Base-by-base conservation (phyloP, 768 basidiomycete species). In the Kwoniella bestiolae region DNA sequence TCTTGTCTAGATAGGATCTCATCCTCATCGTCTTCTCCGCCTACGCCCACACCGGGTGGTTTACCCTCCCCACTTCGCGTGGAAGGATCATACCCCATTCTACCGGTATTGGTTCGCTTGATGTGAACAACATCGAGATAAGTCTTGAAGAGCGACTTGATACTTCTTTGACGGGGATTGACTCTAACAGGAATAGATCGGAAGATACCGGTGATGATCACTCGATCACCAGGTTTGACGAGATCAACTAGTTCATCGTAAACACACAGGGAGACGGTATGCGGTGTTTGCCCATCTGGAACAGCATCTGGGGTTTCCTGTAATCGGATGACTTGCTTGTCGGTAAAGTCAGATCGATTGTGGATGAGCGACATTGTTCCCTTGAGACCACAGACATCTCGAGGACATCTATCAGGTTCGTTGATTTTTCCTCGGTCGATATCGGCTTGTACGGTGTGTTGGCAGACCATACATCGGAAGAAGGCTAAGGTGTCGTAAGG, bases 271-370 rank as follows among this genome's bases (percentile, higher is more conserved):
- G 92, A 94, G 58, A 99, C 94, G 0, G 95, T 98, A 72, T 97
- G 94, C 0, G 96, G 96, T 0, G 96, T 98, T 80, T 98, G 95
- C 2, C 96, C 96, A 80, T 97, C 95, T 4, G 95, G 95, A 0
- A 99, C 95, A 8, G 90, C 92, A 75, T 99, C 96, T 77, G 95
- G 95, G 0, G 95, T 98, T 81, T 99, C 96, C 79, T 99, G 96
- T 8, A 99, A 83, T 38, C 95, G 86, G 67, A 98, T 90, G 50
- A 95, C 91, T 80, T 99, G 96, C 58, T 95, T 85, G 81, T 99
- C 94, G 23, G 92, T 91, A 77, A 97, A 99, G 69, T 94, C 91
- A 80, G 91, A 95, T 51, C 95, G 90, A 78, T 99, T 98, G 84
- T 98, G 96, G 57, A 99, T 89, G 67, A 99, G 87, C 1, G 89